A percentile compares a stretch with the other conserved stretches of the same genome.
These are phyloP conservation scores for Sclerotinia spermophila DNA, from an alignment of 2,329 filamentous ascomycete genomes.

Conservation along the genomic window DNA sequence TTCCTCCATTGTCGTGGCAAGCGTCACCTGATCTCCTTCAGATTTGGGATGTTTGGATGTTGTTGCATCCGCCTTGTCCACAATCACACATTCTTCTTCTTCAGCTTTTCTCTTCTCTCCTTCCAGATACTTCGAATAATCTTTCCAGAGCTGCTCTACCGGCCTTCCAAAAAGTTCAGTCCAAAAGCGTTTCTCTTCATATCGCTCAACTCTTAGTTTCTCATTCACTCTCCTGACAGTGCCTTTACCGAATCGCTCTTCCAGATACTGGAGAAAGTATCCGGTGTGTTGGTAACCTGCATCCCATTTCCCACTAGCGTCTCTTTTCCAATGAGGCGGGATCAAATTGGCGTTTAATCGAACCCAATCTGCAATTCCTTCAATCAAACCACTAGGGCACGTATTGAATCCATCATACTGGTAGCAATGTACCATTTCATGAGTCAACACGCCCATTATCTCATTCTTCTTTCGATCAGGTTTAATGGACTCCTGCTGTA, in stretches of 20 bases:
- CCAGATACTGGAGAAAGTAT: slow-evolving; percentile 86
- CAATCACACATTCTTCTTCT: slow-evolving; percentile 35
- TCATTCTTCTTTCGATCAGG: slow-evolving; percentile 52
- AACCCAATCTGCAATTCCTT: slow-evolving; percentile 93
- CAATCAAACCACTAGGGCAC: slow-evolving; percentile 74
- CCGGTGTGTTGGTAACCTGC: slow-evolving; percentile 86
- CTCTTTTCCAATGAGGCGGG: slow-evolving; percentile 78
- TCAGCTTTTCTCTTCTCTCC: slow-evolving; percentile 28
- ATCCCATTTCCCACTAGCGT: slow-evolving; percentile 65
- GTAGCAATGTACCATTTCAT: slow-evolving; percentile 94
- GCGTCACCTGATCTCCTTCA: not conserved
- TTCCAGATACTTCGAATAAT: slow-evolving; percentile 55
- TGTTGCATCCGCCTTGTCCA: slow-evolving; percentile 32
- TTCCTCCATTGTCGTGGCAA: not conserved
- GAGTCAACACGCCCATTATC: slow-evolving; percentile 77
- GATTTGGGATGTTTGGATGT: not conserved
- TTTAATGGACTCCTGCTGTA: slow-evolving; percentile 46
- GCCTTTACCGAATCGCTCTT: slow-evolving; percentile 58
- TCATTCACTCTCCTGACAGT: slow-evolving; percentile 64
- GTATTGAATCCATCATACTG: slow-evolving; percentile 66
- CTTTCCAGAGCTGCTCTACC: slow-evolving; percentile 68
- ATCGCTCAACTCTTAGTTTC: slow-evolving; percentile 57
- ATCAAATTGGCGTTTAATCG: slow-evolving; percentile 67
- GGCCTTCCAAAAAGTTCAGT: slow-evolving; percentile 60
- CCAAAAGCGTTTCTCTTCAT: slow-evolving; percentile 67